Percentiles rank a stretch among this genome's conserved stretches.
These are phyloP conservation scores for Mantamonas sphyraenae DNA, from an alignment of 78 protist species.

Conservation along the genomic window DNA sequence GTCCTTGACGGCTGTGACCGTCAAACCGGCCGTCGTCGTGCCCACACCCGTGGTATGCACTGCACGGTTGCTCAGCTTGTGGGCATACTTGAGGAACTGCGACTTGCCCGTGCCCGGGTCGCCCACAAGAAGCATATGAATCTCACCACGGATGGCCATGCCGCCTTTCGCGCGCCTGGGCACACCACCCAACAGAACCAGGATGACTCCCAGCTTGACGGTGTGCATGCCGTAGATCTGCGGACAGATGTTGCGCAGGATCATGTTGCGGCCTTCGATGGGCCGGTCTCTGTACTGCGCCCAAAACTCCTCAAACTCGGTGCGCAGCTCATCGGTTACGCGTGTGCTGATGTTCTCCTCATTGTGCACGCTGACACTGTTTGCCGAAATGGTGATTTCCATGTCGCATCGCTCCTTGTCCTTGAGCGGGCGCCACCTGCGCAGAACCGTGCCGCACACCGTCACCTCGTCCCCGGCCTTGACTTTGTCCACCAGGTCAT, in stretches of 20 bases:
- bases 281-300: conserved; percentile 13
- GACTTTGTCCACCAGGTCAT: conserved; percentile 79
- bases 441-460: conserved; percentile 42
- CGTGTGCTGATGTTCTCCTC: conserved; percentile 9
- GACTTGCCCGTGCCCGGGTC: conserved; percentile 88
- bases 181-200: conserved; percentile 89
- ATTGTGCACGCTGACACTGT: conserved; percentile 49
- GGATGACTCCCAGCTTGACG: conserved; percentile 76
- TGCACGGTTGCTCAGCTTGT: conserved; percentile 66
- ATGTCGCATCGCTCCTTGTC: conserved; percentile 25
- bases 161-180: conserved; percentile 17
- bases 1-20: conserved; percentile 53
- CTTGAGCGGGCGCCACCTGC: neutral
- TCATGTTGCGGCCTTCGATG: conserved; percentile 18
- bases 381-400: conserved; percentile 61
- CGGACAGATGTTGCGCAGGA: conserved; percentile 48
- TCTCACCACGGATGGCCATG: conserved; percentile 74
- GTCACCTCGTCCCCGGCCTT: conserved; percentile 88
- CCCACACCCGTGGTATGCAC: conserved; percentile 94
- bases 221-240: conserved; percentile 62
- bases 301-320: conserved; percentile 54
- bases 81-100: conserved; percentile 41
- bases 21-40: conserved; percentile 78
- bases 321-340: conserved; percentile 41
- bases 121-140: conserved; percentile 91